Percentiles rank a stretch among this genome's conserved stretches.
Conservation (phyloP, 805 yeast species). For the Nakazawaea populi region DNA sequence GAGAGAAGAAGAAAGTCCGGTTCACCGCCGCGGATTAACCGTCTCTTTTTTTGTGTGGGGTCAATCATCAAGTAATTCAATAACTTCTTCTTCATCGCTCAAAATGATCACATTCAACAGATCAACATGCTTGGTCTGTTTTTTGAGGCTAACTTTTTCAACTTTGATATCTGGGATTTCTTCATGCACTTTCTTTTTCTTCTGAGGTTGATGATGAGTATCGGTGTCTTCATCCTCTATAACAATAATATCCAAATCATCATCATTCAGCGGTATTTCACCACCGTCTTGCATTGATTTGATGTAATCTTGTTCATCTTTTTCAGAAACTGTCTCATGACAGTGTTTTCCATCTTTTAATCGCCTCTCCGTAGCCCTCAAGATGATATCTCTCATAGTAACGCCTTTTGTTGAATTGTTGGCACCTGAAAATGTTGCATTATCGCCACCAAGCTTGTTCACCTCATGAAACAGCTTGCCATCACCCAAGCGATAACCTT, state of each 20-base stretch:
- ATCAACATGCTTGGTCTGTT: too few species aligned
- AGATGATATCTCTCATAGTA: conserved; percentile 35
- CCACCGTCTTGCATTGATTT: conserved; percentile 21
- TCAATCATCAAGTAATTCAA: background rate
- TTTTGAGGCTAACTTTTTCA: too few species aligned
- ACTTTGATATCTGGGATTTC: too few species aligned
- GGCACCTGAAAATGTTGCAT: background rate
- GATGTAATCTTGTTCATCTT: conserved; percentile 16
- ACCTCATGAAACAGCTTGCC: conserved; percentile 35
- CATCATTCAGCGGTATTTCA: conserved; percentile 36
- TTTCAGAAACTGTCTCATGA: conserved; percentile 15
- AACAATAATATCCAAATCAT: conserved; percentile 29
- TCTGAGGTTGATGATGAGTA: background rate
- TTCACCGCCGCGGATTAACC: background rate
- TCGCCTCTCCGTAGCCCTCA: conserved; percentile 62
- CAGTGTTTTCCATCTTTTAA: conserved; percentile 48
- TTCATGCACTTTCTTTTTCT: background rate
- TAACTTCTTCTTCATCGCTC: background rate
- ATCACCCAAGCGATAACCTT: conserved; percentile 34
- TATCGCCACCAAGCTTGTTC: conserved; percentile 21
- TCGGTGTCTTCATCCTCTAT: conserved; percentile 15
- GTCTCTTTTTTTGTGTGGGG: background rate
- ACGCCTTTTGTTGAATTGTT: conserved; percentile 1
- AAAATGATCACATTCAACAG: background rate
- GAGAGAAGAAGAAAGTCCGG: background rate